phyloP scores from a whole-genome alignment of 352 stramenopile species.

The Globisporangium splendens region DNA sequence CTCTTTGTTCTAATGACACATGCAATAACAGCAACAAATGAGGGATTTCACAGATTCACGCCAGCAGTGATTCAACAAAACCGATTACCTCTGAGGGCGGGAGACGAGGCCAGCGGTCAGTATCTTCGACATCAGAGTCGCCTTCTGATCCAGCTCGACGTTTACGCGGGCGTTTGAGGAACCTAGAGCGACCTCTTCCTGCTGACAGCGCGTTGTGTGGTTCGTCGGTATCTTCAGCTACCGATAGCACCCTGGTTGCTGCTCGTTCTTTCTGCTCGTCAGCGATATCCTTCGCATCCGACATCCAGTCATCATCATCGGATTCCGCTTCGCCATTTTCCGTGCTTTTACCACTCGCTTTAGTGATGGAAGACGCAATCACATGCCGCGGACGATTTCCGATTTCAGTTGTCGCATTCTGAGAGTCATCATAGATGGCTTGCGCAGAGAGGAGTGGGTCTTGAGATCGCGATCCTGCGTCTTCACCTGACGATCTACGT shows the following conservation, averaged over 20 bases:
- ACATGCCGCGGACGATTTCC: conserved; percentile 34
- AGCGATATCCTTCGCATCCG: conserved; percentile 43
- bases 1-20: conserved; percentile 18
- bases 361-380: conserved; percentile 31
- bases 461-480: background rate
- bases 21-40: background rate
- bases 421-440: conserved; percentile 35
- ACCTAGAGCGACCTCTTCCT: background rate
- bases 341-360: background rate
- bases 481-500: conserved; percentile 11
- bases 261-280: conserved; percentile 3
- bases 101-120: conserved; percentile 52
- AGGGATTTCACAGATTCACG: too few species aligned
- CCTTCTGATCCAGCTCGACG: conserved; percentile 12
- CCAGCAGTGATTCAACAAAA: too few species aligned
- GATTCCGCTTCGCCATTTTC: conserved; percentile 18
- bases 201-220: conserved; percentile 3
- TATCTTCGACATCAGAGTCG: conserved; percentile 14
- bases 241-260: background rate
- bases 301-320: conserved; percentile 58
- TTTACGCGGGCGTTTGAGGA: conserved; percentile 4
- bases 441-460: conserved; percentile 11
- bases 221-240: background rate
- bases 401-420: conserved; percentile 14
- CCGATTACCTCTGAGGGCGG: conserved; percentile 30